phyloP scores from a whole-genome alignment of 257 asterid species.

The Rhazya stricta region DNA sequence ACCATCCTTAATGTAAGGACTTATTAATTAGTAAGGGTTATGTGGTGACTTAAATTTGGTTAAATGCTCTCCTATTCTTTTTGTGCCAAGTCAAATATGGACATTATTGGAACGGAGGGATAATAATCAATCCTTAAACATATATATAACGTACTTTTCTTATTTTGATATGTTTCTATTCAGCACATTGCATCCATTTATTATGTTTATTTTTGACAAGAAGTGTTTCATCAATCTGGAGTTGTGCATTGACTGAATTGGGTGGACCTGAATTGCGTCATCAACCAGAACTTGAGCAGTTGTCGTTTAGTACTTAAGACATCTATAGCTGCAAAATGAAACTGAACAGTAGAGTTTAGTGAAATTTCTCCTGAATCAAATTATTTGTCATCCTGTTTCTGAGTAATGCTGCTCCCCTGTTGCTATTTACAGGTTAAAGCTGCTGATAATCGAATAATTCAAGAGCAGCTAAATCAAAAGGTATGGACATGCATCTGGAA shows the following conservation, averaged over 20 bases:
- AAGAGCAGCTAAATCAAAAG: constrained; percentile 91
- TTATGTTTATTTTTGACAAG: background rate
- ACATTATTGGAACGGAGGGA: too few relatives aligned
- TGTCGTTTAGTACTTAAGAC: background rate
- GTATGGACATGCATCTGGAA: constrained; percentile 36
- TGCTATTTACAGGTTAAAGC: constrained; percentile 67
- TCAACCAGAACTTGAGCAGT: background rate
- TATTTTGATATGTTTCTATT: background rate
- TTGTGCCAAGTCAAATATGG: too few relatives aligned
- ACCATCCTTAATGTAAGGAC: too few relatives aligned
- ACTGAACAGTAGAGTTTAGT: background rate
- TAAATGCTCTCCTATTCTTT: too few relatives aligned
- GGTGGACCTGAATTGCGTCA: background rate
- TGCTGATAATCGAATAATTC: constrained; percentile 91
- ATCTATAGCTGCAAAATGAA: background rate
- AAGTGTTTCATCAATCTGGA: background rate
- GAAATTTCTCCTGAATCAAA: background rate
- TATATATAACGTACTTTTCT: background rate
- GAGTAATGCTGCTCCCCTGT: constrained; percentile 7
- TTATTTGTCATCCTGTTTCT: constrained; percentile 1
- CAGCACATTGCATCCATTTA: background rate
- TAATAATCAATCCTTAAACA: background rate
- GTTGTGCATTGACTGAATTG: background rate
- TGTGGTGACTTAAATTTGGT: too few relatives aligned
- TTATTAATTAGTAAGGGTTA: too few relatives aligned